Conservation (phyloP, 2,329 filamentous ascomycete species). For the Cercospora brassicicola region DNA sequence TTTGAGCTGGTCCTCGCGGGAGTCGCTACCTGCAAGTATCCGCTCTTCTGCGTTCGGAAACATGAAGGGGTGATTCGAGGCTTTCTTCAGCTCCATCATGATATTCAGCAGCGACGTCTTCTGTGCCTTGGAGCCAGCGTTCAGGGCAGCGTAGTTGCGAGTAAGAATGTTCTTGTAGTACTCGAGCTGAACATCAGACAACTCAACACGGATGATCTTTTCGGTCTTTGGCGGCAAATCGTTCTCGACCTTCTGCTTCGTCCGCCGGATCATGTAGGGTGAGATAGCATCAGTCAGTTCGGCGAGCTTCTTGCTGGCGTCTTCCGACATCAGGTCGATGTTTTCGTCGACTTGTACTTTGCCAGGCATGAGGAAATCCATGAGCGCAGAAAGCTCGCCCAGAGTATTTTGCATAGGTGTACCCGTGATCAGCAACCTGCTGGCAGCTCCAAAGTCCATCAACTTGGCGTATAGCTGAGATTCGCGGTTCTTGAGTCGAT, state of each 20-base stretch:
- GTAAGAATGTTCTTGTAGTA: conserved; percentile 99
- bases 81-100: conserved; percentile 99
- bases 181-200: conserved; percentile 93
- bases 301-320: conserved; percentile 82
- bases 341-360: conserved; percentile 88
- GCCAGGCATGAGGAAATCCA: conserved; percentile 97
- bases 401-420: conserved; percentile 98
- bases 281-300: conserved; percentile 83
- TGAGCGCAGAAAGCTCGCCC: conserved; percentile 83
- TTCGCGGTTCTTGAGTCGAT: conserved; percentile 93
- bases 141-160: conserved; percentile 90
- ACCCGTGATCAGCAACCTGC: conserved; percentile 89
- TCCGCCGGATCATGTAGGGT: conserved; percentile 91
- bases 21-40: conserved; percentile 71
- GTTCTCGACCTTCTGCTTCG: conserved; percentile 95
- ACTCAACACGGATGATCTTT: conserved; percentile 96
- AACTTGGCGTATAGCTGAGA: conserved; percentile 88
- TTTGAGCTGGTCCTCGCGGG: conserved; percentile 87
- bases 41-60: conserved; percentile 91
- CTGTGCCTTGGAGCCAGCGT: conserved; percentile 83
- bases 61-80: conserved; percentile 98
- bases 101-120: conserved; percentile 96
- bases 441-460: conserved; percentile 80
- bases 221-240: conserved; percentile 96
- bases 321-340: conserved; percentile 74